phyloP scores from a whole-genome alignment of 2,329 filamentous ascomycete genomes.

The Alternaria triticimaculans region DNA sequence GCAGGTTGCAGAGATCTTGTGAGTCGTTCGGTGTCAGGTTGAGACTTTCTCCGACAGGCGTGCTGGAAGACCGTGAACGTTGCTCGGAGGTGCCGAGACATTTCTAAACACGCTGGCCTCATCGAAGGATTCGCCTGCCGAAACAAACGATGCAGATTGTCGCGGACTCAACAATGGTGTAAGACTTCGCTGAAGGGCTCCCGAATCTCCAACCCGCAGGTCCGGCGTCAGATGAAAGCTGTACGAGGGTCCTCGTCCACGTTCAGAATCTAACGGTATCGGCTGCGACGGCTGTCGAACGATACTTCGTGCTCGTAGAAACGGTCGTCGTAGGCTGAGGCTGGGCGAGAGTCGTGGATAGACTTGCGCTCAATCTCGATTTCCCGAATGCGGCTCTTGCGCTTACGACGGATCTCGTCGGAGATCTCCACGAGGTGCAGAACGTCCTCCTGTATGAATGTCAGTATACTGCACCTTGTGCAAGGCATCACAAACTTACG shows the following conservation, averaged over 20 bases:
- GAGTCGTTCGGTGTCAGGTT: slow-evolving; percentile 40
- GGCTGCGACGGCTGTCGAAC: slow-evolving; percentile 59
- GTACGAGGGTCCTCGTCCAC: slow-evolving; percentile 1
- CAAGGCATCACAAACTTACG: slow-evolving; percentile 63
- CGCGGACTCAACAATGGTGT: slow-evolving; percentile 13
- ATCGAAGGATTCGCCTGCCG: slow-evolving; percentile 17
- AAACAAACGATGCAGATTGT: slow-evolving; percentile 20
- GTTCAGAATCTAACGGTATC: slow-evolving; percentile 43
- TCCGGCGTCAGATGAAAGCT: slow-evolving; percentile 8
- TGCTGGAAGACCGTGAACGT: slow-evolving; percentile 1
- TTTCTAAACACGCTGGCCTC: slow-evolving; percentile 10
- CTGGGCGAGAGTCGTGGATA: slow-evolving; percentile 55
- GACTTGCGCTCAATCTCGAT: slow-evolving; percentile 67
- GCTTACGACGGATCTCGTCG: slow-evolving; percentile 76
- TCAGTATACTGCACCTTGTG: slow-evolving; percentile 14
- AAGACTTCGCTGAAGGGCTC: slow-evolving; percentile 9
- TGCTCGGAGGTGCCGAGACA: slow-evolving; percentile 10
- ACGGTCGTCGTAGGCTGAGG: slow-evolving; percentile 65
- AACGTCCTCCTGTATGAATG: slow-evolving; percentile 75
- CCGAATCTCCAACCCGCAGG: slow-evolving; percentile 12
- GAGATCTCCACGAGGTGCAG: slow-evolving; percentile 81
- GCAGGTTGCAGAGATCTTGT: slow-evolving; percentile 33
- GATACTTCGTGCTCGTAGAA: slow-evolving; percentile 72
- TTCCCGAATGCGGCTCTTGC: slow-evolving; percentile 64
- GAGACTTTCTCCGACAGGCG: slow-evolving; percentile 30